Evolutionary conservation across 2,329 filamentous ascomycete species (phyloP).

Genomic region (Cladorrhinum sp.): DNA sequence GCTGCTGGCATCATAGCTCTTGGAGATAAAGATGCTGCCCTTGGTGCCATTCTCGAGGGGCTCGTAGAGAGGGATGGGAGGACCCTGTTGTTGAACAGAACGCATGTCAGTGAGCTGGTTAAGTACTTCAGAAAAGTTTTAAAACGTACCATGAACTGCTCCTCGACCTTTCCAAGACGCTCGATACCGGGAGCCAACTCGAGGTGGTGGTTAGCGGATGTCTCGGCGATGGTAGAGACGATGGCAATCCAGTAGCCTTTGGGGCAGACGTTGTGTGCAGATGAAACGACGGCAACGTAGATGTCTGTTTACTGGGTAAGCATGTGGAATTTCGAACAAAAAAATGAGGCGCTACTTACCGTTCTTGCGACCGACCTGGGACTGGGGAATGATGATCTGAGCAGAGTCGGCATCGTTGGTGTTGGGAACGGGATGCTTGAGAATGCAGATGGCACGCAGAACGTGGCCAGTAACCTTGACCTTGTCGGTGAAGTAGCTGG

Average conservation of each 20-base stretch:
- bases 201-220: conserved; percentile 86
- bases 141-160: conserved; percentile 83
- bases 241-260: conserved; percentile 99
- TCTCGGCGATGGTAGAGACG: conserved; percentile 95
- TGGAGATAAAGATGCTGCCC: conserved; percentile 95
- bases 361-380: conserved; percentile 93
- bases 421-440: conserved; percentile 90
- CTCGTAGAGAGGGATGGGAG: conserved; percentile 91
- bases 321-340: not conserved
- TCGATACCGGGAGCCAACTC: conserved; percentile 92
- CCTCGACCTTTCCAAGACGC: conserved; percentile 87
- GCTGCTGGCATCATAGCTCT: conserved; percentile 96
- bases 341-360: conserved; percentile 54
- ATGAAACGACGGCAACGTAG: conserved; percentile 94
- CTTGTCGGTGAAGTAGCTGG: conserved; percentile 93
- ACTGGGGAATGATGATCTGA: conserved; percentile 97
- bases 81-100: conserved; percentile 46
- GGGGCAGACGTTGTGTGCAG: conserved; percentile 95
- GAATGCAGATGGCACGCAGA: conserved; percentile 93
- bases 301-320: conserved; percentile 62
- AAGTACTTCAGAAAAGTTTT: not conserved
- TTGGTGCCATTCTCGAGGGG: conserved; percentile 76
- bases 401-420: conserved; percentile 86
- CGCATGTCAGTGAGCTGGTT: not conserved
- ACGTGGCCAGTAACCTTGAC: conserved; percentile 84